Evolutionary conservation across 1,139 yeast genomes (phyloP).

Genomic region (Hansenula sp.): DNA sequence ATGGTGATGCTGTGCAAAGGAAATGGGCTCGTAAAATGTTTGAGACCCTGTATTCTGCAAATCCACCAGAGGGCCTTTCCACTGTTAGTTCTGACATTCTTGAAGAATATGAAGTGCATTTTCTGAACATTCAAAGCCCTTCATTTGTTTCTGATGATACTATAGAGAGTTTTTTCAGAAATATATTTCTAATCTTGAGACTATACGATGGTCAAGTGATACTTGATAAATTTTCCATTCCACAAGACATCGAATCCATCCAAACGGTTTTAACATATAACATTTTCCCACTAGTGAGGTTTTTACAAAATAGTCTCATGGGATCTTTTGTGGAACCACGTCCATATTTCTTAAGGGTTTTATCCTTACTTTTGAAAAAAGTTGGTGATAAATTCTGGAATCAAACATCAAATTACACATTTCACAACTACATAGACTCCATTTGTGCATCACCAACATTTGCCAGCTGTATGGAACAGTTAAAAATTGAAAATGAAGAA

Average conservation of each 20-base stretch:
- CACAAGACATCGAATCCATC: constrained; percentile 40
- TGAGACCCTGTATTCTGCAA: constrained; percentile 16
- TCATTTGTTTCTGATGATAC: constrained; percentile 37
- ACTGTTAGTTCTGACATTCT: constrained; percentile 34
- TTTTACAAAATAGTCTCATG: constrained; percentile 46
- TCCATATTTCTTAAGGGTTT: constrained; percentile 46
- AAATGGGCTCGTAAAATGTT: constrained; percentile 41
- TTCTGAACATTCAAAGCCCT: constrained; percentile 50
- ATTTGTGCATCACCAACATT: constrained; percentile 37
- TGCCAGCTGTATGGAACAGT: constrained; percentile 19
- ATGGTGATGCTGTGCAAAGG: constrained; percentile 42
- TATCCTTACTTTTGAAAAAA: constrained; percentile 36
- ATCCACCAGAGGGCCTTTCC: constrained; percentile 10
- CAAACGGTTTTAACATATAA: constrained; percentile 35
- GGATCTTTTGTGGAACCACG: constrained; percentile 49
- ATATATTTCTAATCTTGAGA: constrained; percentile 36
- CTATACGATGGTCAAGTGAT: constrained; percentile 38
- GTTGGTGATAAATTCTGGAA: constrained; percentile 48
- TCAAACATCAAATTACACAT: constrained; percentile 44
- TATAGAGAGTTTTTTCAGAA: constrained; percentile 52
- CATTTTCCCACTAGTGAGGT: constrained; percentile 39
- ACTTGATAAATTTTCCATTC: constrained; percentile 34
- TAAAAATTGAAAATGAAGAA: constrained; percentile 9
- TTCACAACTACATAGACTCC: constrained; percentile 50
- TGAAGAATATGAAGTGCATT: constrained; percentile 51